phyloP scores from a whole-genome alignment of 2,329 filamentous ascomycete genomes.

The Aureobasidium subglaciale region DNA sequence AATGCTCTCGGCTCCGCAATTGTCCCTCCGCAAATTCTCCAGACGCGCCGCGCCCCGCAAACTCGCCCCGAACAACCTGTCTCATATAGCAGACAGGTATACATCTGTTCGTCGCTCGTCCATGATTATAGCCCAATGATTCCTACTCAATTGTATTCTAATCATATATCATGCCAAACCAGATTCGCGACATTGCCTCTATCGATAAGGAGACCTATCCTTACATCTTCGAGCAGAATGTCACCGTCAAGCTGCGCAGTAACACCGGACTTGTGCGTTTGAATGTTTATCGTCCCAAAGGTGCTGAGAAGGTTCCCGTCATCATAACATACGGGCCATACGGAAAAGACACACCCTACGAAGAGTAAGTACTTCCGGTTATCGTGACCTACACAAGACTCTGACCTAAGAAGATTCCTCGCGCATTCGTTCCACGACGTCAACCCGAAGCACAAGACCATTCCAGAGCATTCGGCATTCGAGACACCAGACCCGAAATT shows the following conservation, averaged over 20 bases:
- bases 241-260: slow-evolving; percentile 38
- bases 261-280: slow-evolving; percentile 38
- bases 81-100: too few species aligned
- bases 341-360: slow-evolving; percentile 4
- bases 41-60: too few species aligned
- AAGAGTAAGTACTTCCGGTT: not conserved
- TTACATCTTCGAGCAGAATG: slow-evolving; percentile 47
- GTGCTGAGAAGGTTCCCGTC: not conserved
- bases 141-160: too few species aligned
- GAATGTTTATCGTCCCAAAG: slow-evolving; percentile 46
- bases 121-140: too few species aligned
- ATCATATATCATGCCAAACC: slow-evolving; percentile 17
- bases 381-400: not conserved
- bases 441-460: not conserved
- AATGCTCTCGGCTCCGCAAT: too few species aligned
- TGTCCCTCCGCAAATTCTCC: too few species aligned
- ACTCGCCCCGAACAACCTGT: too few species aligned
- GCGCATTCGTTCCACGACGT: not conserved
- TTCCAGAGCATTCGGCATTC: not conserved
- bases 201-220: slow-evolving; percentile 31
- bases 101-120: too few species aligned
- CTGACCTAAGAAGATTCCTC: not conserved
- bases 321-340: slow-evolving; percentile 7
- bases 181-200: slow-evolving; percentile 28
- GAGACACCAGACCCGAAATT: slow-evolving; percentile 8